Base-by-base conservation (phyloP, 2,329 filamentous ascomycete species). In the Penicillium brevicompactum region DNA sequence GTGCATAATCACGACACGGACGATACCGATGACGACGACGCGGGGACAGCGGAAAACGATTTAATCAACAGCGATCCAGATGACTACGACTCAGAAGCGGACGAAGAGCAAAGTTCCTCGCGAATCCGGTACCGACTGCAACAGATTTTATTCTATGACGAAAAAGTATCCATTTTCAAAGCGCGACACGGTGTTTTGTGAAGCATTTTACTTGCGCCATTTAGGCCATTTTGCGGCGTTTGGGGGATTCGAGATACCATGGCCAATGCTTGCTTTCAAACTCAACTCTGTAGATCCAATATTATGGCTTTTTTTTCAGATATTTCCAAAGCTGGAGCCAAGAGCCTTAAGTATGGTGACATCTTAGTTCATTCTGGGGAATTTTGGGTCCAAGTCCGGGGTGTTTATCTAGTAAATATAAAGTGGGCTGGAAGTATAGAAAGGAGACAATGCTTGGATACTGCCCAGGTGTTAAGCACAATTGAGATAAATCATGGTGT, bases 91-190 rank as follows among this genome's bases (percentile, higher is more conserved):
- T 61, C 58, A 9, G 65, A 64, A 8, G 74, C 75, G 14, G 78
- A 74, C 14, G 52, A 55, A 32, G 71, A 76, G 38, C 74, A 70
- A 49, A 67, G 73, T 38, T 64, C 63, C 56, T 69, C 66, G 16
- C 64, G 65, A 5, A 70, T 74, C 30, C 76, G 81, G 64, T 80
- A 92, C 56, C 81, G 85, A 51, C 76, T 93, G 61, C 80, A 89
- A 58, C 89, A 93, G 77, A 93, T 94, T 60, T 73, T 92, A 59
- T 93, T 91, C 72, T 92, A 91, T 66, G 90, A 93, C 70, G 90
- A 93, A 70, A 90, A 91, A 73, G 85, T 91, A 50, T 86, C 88
- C 27, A 87, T 93, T 55, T 93, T 93, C 76, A 89, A 88, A 71
- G 88, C 88, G 31, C 82, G 90, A 57, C 87, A 90, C 73, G 86